A percentile compares a stretch with the other conserved stretches of the same genome.
phyloP scores from a whole-genome alignment of 805 yeast species.

The Saccharomycopsis sp. region DNA sequence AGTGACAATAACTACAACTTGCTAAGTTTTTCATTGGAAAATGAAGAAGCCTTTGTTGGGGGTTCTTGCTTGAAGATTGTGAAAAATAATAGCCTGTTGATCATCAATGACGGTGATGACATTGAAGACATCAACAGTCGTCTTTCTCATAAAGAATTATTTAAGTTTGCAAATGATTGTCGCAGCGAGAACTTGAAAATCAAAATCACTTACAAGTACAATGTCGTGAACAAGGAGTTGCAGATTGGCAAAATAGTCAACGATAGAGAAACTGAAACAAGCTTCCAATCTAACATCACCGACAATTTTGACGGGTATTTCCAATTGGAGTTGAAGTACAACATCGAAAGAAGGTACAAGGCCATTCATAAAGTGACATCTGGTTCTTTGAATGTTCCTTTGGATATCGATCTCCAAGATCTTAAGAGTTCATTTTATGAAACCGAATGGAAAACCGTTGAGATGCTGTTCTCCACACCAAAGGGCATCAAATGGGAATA shows the following conservation, averaged over 20 bases:
- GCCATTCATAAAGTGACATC: conserved; percentile 25
- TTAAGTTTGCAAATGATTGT: conserved; percentile 27
- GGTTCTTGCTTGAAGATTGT: conserved; percentile 30
- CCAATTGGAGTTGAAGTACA: conserved; percentile 28
- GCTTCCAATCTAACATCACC: background rate
- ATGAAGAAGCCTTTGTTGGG: conserved; percentile 29
- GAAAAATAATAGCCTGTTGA: conserved; percentile 21
- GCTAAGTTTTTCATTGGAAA: conserved; percentile 21
- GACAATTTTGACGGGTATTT: conserved; percentile 23
- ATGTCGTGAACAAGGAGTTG: conserved; percentile 21
- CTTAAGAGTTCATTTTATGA: conserved; percentile 4
- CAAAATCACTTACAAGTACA: conserved; percentile 25
- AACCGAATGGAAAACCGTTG: conserved; percentile 22
- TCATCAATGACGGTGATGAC: conserved; percentile 15
- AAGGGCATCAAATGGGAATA: conserved; percentile 23
- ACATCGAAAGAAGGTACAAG: conserved; percentile 29
- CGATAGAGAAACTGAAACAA: conserved; percentile 1
- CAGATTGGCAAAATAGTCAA: conserved; percentile 8
- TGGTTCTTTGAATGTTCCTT: conserved; percentile 28
- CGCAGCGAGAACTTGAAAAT: conserved; percentile 19
- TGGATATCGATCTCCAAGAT: conserved; percentile 22
- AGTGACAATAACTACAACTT: conserved; percentile 19
- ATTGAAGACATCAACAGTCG: conserved; percentile 20
- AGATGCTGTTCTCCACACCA: conserved; percentile 21
- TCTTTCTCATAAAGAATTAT: conserved; percentile 24